Evolutionary conservation across 2,329 filamentous ascomycete species (phyloP), one percentile per base, ranked within the genome.

Genomic region (Incumbomyces delicatus): DNA sequence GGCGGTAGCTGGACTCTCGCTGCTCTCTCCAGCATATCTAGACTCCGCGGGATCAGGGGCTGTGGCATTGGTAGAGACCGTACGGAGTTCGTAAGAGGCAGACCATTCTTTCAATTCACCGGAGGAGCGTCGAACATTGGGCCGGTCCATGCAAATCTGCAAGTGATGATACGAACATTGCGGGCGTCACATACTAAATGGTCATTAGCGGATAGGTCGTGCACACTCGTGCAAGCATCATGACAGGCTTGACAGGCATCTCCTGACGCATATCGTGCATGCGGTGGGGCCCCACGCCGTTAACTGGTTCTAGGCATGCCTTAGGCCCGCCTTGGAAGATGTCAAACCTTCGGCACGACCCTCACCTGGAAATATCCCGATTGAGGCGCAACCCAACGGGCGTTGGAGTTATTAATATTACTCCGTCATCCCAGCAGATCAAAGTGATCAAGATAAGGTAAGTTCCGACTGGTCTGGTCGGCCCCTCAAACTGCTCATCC

Each of bases 381-480:
- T 13, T 37, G 22, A 31, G 17, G 18, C 7, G 13, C 8, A 31
- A 8, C n/a, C n/a, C n/a, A n/a, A n/a, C n/a, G n/a, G n/a, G n/a
- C n/a, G n/a, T n/a, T n/a, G n/a, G n/a, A n/a, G n/a, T n/a, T n/a
- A n/a, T n/a, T n/a, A 27, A 35, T 14, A 14, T 18, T 32, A 38
- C 50, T n/a, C n/a, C n/a, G n/a, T n/a, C n/a, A n/a, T n/a, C n/a
- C n/a, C 46, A 45, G 43, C 40, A 51, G 51, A 53, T 53, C 14
- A 53, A 49, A 53, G 51, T 52, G 50, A 52, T 50, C 22, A 27
- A n/a, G n/a, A n/a, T n/a, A n/a, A n/a, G n/a, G n/a, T n/a, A n/a
- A n/a, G n/a, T n/a, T n/a, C n/a, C n/a, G n/a, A n/a, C n/a, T n/a
- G n/a, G n/a, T n/a, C n/a, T n/a, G n/a, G n/a, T n/a, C n/a, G n/a